phyloP scores from a whole-genome alignment of 2,329 filamentous ascomycete genomes.

The Exutisphaerella laricina region DNA sequence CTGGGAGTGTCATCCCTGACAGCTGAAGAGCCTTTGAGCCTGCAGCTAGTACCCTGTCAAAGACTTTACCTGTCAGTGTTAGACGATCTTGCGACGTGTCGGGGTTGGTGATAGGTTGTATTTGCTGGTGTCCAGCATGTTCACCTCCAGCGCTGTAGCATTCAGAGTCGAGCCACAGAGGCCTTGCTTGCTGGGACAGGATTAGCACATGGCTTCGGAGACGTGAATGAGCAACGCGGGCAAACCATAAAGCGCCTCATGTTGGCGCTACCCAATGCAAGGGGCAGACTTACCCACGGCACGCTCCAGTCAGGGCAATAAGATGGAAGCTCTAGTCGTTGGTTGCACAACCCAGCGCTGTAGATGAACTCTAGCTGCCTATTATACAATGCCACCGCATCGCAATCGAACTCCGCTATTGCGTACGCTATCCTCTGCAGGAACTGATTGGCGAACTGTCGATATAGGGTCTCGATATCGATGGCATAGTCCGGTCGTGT shows the following conservation, averaged over 20 bases:
- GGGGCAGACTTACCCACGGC: too few relatives aligned
- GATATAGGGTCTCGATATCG: slow-evolving; percentile 14
- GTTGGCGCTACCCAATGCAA: too few relatives aligned
- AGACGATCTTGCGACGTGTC: slow-evolving; percentile 4
- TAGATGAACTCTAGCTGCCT: slow-evolving; percentile 18
- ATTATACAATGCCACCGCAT: slow-evolving; percentile 10
- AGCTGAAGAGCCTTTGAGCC: slow-evolving; percentile 10
- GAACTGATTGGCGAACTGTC: slow-evolving; percentile 17
- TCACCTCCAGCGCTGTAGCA: slow-evolving; percentile 16
- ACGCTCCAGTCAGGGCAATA: slow-evolving; percentile 18
- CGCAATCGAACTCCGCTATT: slow-evolving; percentile 18
- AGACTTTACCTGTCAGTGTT: slow-evolving; percentile 15
- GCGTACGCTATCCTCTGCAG: slow-evolving; percentile 17
- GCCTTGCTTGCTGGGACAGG: slow-evolving; percentile 15
- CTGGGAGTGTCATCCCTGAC: slow-evolving; percentile 9
- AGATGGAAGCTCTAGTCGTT: slow-evolving; percentile 15
- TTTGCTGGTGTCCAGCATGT: slow-evolving; percentile 12
- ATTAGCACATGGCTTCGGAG: too few relatives aligned
- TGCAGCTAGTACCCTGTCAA: slow-evolving; percentile 16
- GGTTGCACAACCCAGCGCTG: slow-evolving; percentile 15
- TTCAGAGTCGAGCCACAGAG: slow-evolving; percentile 14
- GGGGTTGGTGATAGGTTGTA: slow-evolving; percentile 8
- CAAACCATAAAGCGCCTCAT: too few relatives aligned
- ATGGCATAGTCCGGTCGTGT: slow-evolving; percentile 17
- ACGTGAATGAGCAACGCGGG: too few relatives aligned